phyloP scores from a whole-genome alignment of 805 yeast species.

The Monosporozyma siamensis region DNA sequence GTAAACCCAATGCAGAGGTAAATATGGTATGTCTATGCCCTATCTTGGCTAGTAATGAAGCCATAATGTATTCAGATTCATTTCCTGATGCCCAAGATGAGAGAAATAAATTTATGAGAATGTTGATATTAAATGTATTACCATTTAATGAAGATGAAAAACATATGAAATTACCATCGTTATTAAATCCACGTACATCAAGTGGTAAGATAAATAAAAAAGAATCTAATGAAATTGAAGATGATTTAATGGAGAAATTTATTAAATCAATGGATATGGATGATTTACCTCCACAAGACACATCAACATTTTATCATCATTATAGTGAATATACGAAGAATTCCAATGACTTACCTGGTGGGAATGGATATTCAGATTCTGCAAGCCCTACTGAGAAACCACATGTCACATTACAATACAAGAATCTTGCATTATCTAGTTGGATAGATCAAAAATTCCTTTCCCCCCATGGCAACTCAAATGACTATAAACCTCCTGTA shows the following conservation, averaged over 20 bases:
- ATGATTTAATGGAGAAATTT: constrained; percentile 37
- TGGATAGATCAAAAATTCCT: constrained; percentile 19
- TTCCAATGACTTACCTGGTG: constrained; percentile 23
- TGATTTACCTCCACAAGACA: constrained; percentile 8
- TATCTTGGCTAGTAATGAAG: constrained; percentile 21
- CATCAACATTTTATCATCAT: constrained; percentile 18
- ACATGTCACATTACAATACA: constrained; percentile 27
- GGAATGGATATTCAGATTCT: no score
- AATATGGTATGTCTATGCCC: constrained; percentile 46
- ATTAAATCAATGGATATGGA: constrained; percentile 39
- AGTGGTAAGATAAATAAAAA: constrained; percentile 21
- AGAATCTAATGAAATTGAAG: constrained; percentile 29
- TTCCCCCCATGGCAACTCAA: constrained; percentile 12
- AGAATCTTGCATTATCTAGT: constrained; percentile 20
- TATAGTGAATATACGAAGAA: constrained; percentile 8
- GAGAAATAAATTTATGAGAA: no score
- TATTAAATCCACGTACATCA: constrained; percentile 31
- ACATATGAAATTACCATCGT: constrained; percentile 42
- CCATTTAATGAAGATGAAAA: constrained; percentile 74
- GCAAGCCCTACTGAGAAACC: constrained; percentile 21
- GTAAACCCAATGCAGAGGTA: constrained; percentile 39
- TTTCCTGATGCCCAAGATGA: no score
- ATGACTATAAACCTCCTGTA: constrained; percentile 24
- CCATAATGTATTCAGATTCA: no score
- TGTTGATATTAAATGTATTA: constrained; percentile 43